Evolutionary conservation across 257 asterid genomes (phyloP), one percentile per base, ranked within the genome.

Genomic region (Penstemon eatonii): DNA sequence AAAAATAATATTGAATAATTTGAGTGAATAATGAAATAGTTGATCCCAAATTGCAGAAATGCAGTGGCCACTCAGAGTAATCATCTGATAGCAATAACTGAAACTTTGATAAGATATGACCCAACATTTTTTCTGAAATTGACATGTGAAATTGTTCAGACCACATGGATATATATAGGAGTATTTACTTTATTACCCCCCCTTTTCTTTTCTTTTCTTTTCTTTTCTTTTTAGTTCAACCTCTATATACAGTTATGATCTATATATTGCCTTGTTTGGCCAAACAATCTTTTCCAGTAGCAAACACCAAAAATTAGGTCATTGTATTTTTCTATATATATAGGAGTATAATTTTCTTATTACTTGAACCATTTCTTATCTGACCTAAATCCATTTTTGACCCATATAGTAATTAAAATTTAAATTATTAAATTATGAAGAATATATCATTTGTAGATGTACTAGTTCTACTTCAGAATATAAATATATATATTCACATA

Each of bases 71-170:
- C 51, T 59, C 41, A 50, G 18, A 18, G 67, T 41, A 59, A 13
- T 8, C 58, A 63, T 75, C 51, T 60, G 15, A 33, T 65, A 64
- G 43, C 45, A 47, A 38, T 58, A 66, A 57, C 59, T 67, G 56
- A 68, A 67, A 56, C 66, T 72, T 63, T 38, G 72, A 61, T 59
- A 65, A 65, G 46, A 65, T 51, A 65, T 58, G 81, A 61, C 71
- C 74, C 67, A 54, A 42, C 74, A 38, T 63, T 38, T 45, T 44
- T 64, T 37, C 60, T 43, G 46, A 38, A 46, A 63, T 51, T 13
- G 57, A 50, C 72, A 75, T 50, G 66, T 75, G 65, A 63, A 47
- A 74, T 63, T 66, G 71, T 33, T 59, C 76, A 65, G 38, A 70
- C 66, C 68, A 66, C 51, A 42, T 46, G 18, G 52, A 60, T 39